Conservation (phyloP, 768 basidiomycete genomes). For the Kwoniella newhampshirensis region DNA sequence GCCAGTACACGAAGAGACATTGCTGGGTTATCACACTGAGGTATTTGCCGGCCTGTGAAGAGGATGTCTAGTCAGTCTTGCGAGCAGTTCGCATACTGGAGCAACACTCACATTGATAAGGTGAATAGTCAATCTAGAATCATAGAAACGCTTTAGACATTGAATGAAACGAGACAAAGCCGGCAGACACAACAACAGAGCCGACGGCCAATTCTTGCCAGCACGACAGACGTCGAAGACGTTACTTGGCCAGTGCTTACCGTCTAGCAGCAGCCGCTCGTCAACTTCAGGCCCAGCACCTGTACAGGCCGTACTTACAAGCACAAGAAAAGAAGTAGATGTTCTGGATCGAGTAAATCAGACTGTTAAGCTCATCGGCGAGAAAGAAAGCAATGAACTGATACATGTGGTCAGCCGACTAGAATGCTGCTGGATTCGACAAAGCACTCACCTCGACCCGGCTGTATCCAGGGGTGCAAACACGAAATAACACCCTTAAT, state of each 20-base stretch:
- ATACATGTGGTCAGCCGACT: background rate
- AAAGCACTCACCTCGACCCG: slow-evolving; percentile 68
- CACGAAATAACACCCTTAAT: slow-evolving; percentile 62
- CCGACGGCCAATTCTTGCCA: slow-evolving; percentile 36
- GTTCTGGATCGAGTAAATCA: slow-evolving; percentile 71
- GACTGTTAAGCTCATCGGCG: slow-evolving; percentile 58
- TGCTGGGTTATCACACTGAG: slow-evolving; percentile 65
- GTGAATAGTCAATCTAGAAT: slow-evolving; percentile 71
- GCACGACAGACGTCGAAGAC: slow-evolving; percentile 32
- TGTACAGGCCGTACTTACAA: slow-evolving; percentile 24
- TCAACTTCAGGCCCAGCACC: background rate
- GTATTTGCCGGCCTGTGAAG: slow-evolving; percentile 78
- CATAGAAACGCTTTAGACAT: slow-evolving; percentile 79
- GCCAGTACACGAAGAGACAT: slow-evolving; percentile 75
- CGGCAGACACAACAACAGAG: slow-evolving; percentile 59
- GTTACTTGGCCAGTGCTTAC: slow-evolving; percentile 36
- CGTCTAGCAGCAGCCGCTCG: slow-evolving; percentile 18
- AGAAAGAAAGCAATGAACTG: slow-evolving; percentile 57
- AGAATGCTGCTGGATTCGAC: background rate
- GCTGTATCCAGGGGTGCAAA: slow-evolving; percentile 68
- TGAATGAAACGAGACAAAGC: slow-evolving; percentile 77
- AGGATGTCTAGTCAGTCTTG: background rate
- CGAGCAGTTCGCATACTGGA: too few relatives aligned
- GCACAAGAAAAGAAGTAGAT: slow-evolving; percentile 73
- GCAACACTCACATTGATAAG: slow-evolving; percentile 72